Conservation (phyloP, 1,284 basidiomycete genomes). For the Abortiporus biennis region DNA sequence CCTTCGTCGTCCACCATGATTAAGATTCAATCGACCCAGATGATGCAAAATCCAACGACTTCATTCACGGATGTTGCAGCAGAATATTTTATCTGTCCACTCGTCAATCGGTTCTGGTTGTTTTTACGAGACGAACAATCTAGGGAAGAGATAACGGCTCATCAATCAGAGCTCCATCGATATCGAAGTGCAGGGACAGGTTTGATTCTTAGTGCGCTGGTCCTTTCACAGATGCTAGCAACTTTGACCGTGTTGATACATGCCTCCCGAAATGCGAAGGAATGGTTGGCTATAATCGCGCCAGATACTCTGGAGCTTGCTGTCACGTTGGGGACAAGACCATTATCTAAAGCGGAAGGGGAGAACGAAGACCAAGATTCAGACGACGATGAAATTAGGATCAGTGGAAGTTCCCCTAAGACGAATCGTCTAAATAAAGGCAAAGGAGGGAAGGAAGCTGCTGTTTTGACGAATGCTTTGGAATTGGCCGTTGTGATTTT, state of each 20-base stretch:
- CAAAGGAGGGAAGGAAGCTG: slow-evolving; percentile 46
- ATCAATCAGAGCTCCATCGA: slow-evolving; percentile 36
- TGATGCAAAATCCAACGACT: slow-evolving; percentile 17
- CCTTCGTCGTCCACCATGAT: neutral
- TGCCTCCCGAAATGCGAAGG: slow-evolving; percentile 70
- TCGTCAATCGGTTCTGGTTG: slow-evolving; percentile 89
- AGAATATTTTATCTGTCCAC: slow-evolving; percentile 81
- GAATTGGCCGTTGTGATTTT: slow-evolving; percentile 76
- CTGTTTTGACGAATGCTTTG: slow-evolving; percentile 67
- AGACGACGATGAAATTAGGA: neutral
- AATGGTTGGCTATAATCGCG: slow-evolving; percentile 76
- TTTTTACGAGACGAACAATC: slow-evolving; percentile 79
- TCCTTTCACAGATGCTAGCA: slow-evolving; percentile 70
- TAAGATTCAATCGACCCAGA: slow-evolving; percentile 15
- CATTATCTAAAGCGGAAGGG: slow-evolving; percentile 44
- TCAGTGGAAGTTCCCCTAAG: neutral
- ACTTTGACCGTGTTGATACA: slow-evolving; percentile 81
- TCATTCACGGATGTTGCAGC: slow-evolving; percentile 76
- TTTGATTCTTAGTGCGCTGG: slow-evolving; percentile 70
- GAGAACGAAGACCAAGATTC: slow-evolving; percentile 29
- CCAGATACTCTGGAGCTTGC: slow-evolving; percentile 82
- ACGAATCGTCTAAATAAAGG: neutral
- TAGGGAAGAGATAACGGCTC: slow-evolving; percentile 62
- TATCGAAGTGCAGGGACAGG: slow-evolving; percentile 76
- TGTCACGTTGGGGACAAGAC: slow-evolving; percentile 67